Evolutionary conservation across 495 filamentous ascomycete genomes (phyloP), one percentile per base, ranked within the genome.

Genomic region (Umbilicaria muhlenbergii): DNA sequence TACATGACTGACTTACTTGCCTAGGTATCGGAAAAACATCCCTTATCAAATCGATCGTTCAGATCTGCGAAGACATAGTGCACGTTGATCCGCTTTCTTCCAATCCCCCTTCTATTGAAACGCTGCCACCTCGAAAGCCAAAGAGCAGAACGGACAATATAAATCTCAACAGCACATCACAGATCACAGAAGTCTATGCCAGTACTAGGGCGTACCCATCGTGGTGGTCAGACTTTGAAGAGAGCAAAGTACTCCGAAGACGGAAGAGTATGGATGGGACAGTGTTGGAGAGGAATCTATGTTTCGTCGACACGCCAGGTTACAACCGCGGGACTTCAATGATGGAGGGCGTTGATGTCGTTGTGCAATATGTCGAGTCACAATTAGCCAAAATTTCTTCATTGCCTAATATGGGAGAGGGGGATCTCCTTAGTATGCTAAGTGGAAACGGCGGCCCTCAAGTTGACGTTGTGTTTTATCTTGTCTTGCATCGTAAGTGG

Each of bases 151-250:
- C 59, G 49, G 38, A 61, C 51, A 48, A 54, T 44, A 45, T 51
- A 41, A 39, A 57, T 36, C 36, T 44, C 24, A 58, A 34, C 34
- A 49, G 58, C 21, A 81, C 73, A 37, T 54, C 55, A 38, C 48
- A 65, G 13, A 78, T 91, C 42, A 78, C 76, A 8, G 92, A 95
- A 58, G 77, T 94, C 12, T 82, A 83, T 62, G 92, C 91, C 38
- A 95, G 89, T 54, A 95, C 91, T 12, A 83, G 83, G 52, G 74
- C 91, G 43, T 94, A 93, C 62, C 91, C 92, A 2, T 58, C 76
- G 32, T 96, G 91, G 91, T 95, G 86, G 86, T 81, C 83, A n/a
- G 85, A 92, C 50, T 57, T 88, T 41, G 85, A 92, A 34, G 77
- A 86, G 41, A 80, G 77, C 37, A 73, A 71, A 34, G 63, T 80